Evolutionary conservation across 140 eudicot species (phyloP), one percentile per base, ranked within the genome.

Genomic region (Oenanthe javanica): DNA sequence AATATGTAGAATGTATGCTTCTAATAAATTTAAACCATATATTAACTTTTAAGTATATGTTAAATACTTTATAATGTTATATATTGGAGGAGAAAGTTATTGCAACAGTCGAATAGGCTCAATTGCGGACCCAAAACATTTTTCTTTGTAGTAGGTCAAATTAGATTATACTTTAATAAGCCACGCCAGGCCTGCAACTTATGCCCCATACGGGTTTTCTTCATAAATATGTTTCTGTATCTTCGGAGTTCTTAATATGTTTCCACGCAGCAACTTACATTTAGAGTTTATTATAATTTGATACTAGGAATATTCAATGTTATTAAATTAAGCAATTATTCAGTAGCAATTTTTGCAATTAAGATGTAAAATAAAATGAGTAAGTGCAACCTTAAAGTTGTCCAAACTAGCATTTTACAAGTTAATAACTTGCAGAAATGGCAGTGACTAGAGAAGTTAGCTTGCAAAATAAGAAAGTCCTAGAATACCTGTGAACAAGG

Each of bases 401-500:
- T 14, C 45, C 51, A n/a, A 50, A 42, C 12, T 15, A 38, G 23
- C 81, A 61, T 6, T 31, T 43, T 45, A 25, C 75, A 46, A 79
- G 45, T 43, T 13, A 46, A 46, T 54, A 55, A 77, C 18, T 21
- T 14, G 15, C n/a, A 40, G 5, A 21, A 51, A 66, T 51, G 71
- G 46, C 23, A 40, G 72, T 16, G 40, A 72, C n/a, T 13, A 63
- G 76, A 84, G 43, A 76, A 23, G 55, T 16, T 40, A 19, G 43
- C 14, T 16, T 64, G 78, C 9, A 48, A 57, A 23, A 46, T n/a
- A n/a, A 55, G 77, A 31, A 31, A 70, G 80, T 50, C 69, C 36
- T 59, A 46, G 18, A 81, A 84, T 90, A 95, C 99, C 98, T 88
- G 91, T 96, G 98, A 73, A 96, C 99, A 82, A 93, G 89, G 52